phyloP scores from a whole-genome alignment of 73 alveolate species.

The Paramecium sexaurelia region DNA sequence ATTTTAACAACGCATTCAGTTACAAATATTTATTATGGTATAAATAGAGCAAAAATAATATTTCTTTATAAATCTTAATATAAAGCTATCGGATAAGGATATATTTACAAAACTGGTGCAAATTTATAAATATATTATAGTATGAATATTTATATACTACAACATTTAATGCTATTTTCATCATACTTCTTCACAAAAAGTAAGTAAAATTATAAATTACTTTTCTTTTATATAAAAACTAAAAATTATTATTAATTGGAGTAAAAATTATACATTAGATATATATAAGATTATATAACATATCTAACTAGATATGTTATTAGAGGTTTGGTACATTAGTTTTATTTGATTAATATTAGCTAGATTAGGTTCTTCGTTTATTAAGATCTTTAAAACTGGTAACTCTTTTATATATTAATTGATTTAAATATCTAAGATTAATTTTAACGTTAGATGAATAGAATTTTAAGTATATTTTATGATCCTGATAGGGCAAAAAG shows the following conservation, averaged over 20 bases:
- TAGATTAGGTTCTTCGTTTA: neutral
- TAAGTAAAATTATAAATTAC: neutral
- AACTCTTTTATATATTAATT: neutral
- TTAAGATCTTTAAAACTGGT: neutral
- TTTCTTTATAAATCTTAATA: slow-evolving; percentile 10
- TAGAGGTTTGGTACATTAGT: neutral
- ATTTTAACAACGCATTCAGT: neutral
- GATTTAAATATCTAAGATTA: neutral
- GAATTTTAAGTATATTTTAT: neutral
- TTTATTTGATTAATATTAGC: neutral
- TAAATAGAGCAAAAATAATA: neutral
- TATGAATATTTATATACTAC: neutral
- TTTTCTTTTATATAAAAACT: slow-evolving; percentile 11
- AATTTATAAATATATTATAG: neutral
- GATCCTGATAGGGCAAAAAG: neutral
- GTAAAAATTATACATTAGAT: neutral
- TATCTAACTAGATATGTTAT: neutral
- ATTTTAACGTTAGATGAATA: neutral
- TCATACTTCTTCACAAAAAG: neutral
- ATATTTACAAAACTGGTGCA: neutral
- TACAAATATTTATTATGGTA: neutral
- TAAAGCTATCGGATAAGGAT: neutral
- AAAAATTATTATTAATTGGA: neutral
- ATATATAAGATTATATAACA: neutral
- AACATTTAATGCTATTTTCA: neutral